Percentiles rank a stretch among this genome's conserved stretches.
These are phyloP conservation scores for Ophiocordyceps camponoti-leonardi DNA, from an alignment of 2,329 filamentous ascomycete species.

Conservation along the genomic window DNA sequence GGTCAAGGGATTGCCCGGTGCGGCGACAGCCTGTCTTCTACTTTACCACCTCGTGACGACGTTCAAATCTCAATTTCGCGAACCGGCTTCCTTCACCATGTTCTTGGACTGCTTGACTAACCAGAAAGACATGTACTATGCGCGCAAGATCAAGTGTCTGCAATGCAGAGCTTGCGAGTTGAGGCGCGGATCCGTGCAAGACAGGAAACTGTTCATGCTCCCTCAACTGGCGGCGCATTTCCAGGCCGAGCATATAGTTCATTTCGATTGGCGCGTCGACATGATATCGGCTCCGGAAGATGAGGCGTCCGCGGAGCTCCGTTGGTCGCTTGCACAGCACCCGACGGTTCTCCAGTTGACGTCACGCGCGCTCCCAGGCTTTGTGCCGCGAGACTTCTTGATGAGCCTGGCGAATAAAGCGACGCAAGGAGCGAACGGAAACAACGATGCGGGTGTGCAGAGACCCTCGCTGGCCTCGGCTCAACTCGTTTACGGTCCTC, in stretches of 20 bases:
- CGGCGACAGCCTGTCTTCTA: slow-evolving; percentile 44
- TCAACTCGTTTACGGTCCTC: too few species aligned
- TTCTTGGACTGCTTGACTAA: slow-evolving; percentile 42
- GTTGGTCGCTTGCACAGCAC: slow-evolving; percentile 6
- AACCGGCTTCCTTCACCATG: slow-evolving; percentile 37
- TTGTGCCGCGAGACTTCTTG: background rate
- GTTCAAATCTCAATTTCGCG: slow-evolving; percentile 39
- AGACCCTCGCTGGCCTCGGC: too few species aligned
- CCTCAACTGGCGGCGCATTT: slow-evolving; percentile 46
- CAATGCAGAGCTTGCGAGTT: slow-evolving; percentile 35
- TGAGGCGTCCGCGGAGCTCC: background rate
- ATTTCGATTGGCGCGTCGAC: slow-evolving; percentile 24
- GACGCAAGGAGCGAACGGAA: too few species aligned
- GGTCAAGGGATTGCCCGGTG: slow-evolving; percentile 43
- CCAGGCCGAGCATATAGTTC: slow-evolving; percentile 21
- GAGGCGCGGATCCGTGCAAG: too few species aligned
- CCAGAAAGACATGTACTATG: slow-evolving; percentile 36
- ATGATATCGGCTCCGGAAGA: slow-evolving; percentile 24
- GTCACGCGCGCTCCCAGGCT: slow-evolving; percentile 18
- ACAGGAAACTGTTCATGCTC: slow-evolving; percentile 17
- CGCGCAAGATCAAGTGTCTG: slow-evolving; percentile 35
- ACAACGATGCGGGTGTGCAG: too few species aligned
- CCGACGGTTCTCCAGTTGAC: slow-evolving; percentile 13
- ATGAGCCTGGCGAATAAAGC: too few species aligned
- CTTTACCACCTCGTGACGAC: slow-evolving; percentile 43